phyloP scores from a whole-genome alignment of 176 grass and related monocot species.

The barley (Hordeum vulgare) region DNA sequence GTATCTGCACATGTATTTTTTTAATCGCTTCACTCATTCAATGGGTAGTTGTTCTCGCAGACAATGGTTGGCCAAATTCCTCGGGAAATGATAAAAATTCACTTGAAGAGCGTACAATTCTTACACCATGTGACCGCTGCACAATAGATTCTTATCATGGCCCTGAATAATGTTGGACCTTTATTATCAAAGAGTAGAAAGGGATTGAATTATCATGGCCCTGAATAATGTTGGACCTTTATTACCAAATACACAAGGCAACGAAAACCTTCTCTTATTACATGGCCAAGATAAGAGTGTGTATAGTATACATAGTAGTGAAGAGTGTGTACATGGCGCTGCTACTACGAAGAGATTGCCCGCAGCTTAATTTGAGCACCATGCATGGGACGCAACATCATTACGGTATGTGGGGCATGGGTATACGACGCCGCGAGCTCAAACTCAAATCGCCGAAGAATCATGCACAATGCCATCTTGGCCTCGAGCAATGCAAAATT shows the following conservation, averaged over 20 bases:
- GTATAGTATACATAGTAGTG: neutral
- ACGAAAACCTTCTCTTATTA: neutral
- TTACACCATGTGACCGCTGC: too few species aligned
- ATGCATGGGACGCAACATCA: neutral
- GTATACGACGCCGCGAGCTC: neutral
- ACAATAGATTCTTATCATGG: neutral
- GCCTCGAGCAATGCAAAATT: neutral
- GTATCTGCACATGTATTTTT: too few species aligned
- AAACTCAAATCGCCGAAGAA: neutral
- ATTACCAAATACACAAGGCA: neutral
- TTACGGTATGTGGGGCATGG: neutral
- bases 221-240: neutral
- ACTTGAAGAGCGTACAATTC: too few species aligned
- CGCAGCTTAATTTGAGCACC: neutral
- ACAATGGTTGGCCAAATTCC: too few species aligned
- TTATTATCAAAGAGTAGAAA: neutral
- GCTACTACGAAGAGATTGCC: neutral
- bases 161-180: neutral
- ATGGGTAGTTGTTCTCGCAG: too few species aligned
- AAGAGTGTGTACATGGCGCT: neutral
- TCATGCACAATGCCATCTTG: neutral
- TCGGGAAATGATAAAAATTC: too few species aligned
- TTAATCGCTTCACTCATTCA: too few species aligned
- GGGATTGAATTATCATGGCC: neutral
- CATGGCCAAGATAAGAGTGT: neutral